Percentiles rank a stretch among this genome's conserved stretches.
phyloP scores from a whole-genome alignment of 805 yeast genomes.

The Candida cerambycidarum region DNA sequence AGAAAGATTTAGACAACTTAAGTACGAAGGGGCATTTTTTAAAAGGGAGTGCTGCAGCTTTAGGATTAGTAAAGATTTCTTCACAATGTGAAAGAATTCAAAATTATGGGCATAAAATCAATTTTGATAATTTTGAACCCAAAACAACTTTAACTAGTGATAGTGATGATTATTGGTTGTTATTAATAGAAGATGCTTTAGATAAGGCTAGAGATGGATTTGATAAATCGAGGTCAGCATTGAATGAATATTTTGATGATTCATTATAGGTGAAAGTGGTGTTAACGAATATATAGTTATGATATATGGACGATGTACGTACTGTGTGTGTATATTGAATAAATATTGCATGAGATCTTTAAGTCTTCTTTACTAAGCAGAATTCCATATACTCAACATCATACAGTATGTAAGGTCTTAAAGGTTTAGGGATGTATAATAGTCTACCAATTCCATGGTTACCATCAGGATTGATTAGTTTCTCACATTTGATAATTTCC shows the following conservation, averaged over 20 bases:
- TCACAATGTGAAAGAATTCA: constrained; percentile 92
- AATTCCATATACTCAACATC: constrained; percentile 49
- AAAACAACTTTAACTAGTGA: constrained; percentile 10
- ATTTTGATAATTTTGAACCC: constrained; percentile 36
- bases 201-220: constrained; percentile 52
- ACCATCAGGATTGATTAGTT: constrained; percentile 53
- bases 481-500: constrained; percentile 48
- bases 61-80: constrained; percentile 81
- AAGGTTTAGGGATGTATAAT: constrained; percentile 47
- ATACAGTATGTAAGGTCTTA: constrained; percentile 27
- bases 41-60: constrained; percentile 93
- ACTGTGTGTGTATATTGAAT: constrained; percentile 6
- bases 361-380: constrained; percentile 34
- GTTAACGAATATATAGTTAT: neutral
- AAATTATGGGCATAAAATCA: constrained; percentile 67
- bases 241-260: constrained; percentile 52
- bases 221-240: constrained; percentile 47
- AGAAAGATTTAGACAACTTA: constrained; percentile 53
- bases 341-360: constrained; percentile 2
- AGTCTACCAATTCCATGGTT: constrained; percentile 58
- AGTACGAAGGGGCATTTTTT: constrained; percentile 86
- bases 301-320: constrained; percentile 1
- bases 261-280: no score
- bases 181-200: constrained; percentile 53
- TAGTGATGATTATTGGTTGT: constrained; percentile 38